A percentile compares a stretch with the other conserved stretches of the same genome.
Evolutionary conservation across 2,329 filamentous ascomycete genomes (phyloP).

Genomic region (Microsporum canis): DNA sequence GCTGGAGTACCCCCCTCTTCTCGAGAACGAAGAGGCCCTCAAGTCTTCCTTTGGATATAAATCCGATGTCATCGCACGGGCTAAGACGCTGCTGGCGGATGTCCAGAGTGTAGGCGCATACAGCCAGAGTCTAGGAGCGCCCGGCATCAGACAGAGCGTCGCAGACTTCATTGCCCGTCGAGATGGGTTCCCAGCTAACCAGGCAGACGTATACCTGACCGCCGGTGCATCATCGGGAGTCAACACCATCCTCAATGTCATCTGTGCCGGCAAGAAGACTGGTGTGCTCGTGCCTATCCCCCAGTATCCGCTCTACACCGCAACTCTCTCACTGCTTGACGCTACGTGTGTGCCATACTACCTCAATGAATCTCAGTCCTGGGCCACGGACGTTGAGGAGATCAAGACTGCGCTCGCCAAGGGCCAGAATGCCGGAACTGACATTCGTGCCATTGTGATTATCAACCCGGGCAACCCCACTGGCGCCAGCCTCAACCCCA

Average conservation of each 20-base stretch:
- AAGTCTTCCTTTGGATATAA: slow-evolving; percentile 70
- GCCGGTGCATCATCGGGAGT: slow-evolving; percentile 88
- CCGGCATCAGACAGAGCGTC: slow-evolving; percentile 76
- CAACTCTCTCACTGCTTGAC: slow-evolving; percentile 74
- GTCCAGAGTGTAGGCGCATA: slow-evolving; percentile 92
- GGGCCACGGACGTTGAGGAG: slow-evolving; percentile 75
- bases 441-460: slow-evolving; percentile 86
- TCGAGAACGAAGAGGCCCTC: slow-evolving; percentile 74
- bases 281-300: slow-evolving; percentile 91
- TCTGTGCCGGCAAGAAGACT: slow-evolving; percentile 64
- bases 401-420: slow-evolving; percentile 64
- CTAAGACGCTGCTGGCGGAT: slow-evolving; percentile 65
- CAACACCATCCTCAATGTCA: slow-evolving; percentile 81
- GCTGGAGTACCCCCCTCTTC: slow-evolving; percentile 74
- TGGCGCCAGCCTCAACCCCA: slow-evolving; percentile 67
- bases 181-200: slow-evolving; percentile 76
- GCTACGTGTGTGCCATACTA: slow-evolving; percentile 85
- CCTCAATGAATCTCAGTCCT: slow-evolving; percentile 73
- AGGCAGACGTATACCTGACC: slow-evolving; percentile 77
- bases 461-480: slow-evolving; percentile 99
- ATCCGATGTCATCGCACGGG: slow-evolving; percentile 74
- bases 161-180: slow-evolving; percentile 86
- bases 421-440: slow-evolving; percentile 64
- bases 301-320: slow-evolving; percentile 96
- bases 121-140: slow-evolving; percentile 82